Base-by-base conservation (phyloP, 139 green algal species). In the Yamagishiella unicocca region DNA sequence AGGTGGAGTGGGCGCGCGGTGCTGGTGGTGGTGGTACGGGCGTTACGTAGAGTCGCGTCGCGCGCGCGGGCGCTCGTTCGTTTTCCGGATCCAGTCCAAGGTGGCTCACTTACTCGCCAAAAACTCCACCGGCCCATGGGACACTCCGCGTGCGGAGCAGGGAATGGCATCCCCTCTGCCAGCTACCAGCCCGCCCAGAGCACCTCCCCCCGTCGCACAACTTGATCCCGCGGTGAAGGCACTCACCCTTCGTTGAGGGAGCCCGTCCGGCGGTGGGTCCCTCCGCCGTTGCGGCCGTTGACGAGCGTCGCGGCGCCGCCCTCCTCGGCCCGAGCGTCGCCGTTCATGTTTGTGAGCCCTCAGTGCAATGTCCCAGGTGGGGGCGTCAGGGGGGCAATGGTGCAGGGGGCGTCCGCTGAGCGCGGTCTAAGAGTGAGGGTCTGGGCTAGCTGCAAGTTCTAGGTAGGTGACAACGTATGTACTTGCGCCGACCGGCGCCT, bases 91-190 rank as follows among this genome's bases (percentile, higher is more conserved):
- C n/a, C n/a, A n/a, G n/a, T n/a, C n/a, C n/a, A n/a, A n/a, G n/a
- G n/a, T n/a, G n/a, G n/a, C n/a, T n/a, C n/a, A n/a, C n/a, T n/a
- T n/a, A n/a, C n/a, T n/a, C n/a, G n/a, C n/a, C n/a, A n/a, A n/a
- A n/a, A n/a, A n/a, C n/a, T n/a, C n/a, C n/a, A n/a, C n/a, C n/a
- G 64, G 64, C 64, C 64, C 64, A 72, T 37, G 64, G 64, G 35
- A 50, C 67, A 27, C 38, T 76, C 19, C 35, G 25, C 46, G 14
- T 4, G 35, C 35, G 31, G 33, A 35, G 67, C 33, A n/a, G 14
- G 19, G 35, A 10, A n/a, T 27, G 37, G 67, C 19, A 46, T 27
- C 21, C 14, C 33, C 31, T 2, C 4, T 46, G 14, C 25, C 4
- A 27, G 17, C 12, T 53, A 4, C 21, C 27, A 53, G n/a, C 25